Base-by-base conservation (phyloP, 2,329 filamentous ascomycete genomes). In the Trichoderma oligosporum region DNA sequence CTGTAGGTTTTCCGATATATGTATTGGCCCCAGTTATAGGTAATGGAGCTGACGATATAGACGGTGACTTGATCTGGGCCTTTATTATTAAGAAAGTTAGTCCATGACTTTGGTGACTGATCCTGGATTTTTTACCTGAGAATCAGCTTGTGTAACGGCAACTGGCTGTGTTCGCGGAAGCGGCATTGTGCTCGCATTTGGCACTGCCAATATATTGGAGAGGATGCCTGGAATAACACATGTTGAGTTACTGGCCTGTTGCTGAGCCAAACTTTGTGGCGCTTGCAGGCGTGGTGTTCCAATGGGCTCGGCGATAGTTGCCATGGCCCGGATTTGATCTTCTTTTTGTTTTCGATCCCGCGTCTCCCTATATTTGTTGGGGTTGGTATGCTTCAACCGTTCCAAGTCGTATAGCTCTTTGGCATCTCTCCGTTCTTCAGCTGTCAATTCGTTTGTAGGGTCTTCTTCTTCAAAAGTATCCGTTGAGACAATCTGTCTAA, bases 381-480 rank as follows among this genome's bases (percentile, higher is more conserved):
- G 73, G 25, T 76, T 63, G 2, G 62, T 67, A 38, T 61, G n/a
- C 2, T 72, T 68, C 25, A 74, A 64, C 3, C 62, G 60, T 36
- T 73, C 69, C 59, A 71, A 27, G n/a, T 66, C 64, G 18, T 71
- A 63, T 62, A 72, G 62, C n/a, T 63, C 61, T 16, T 80, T 75
- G 0, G 83, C 82, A 44, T 85, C 80, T 41, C 72, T 73, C 8
- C 76, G 68, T 61, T 91, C 87, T 51, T 87, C 83, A 0, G 76
- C 74, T 0, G 83, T 85, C 20, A 92, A 70, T 16, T 65, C 64
- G 1, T 66, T 67, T 11, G 78, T 77, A 48, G 85, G 73, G 57
- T 88, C 86, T 61, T 91, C 86, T 62, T 83, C 78, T 62, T 88
- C 85, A 62, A 91, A 90, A 0, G 86, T 86, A 62, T 93, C 87